phyloP scores from a whole-genome alignment of 192 early-diverging fungal species.

The Entomortierella lignicola region DNA sequence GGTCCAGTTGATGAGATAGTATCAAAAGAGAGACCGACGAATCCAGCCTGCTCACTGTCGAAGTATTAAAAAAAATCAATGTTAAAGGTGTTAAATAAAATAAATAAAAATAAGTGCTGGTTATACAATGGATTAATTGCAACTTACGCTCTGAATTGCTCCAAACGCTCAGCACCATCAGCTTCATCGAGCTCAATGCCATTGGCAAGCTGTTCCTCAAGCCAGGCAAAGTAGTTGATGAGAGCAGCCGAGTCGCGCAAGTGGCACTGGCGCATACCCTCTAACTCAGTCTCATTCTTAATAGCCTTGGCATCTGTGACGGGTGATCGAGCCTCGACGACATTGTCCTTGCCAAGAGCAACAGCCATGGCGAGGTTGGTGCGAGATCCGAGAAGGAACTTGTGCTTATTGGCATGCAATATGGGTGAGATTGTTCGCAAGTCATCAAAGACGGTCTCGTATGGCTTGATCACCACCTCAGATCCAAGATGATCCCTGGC shows the following conservation, averaged over 20 bases:
- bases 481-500: conserved; percentile 71
- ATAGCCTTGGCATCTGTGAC: conserved; percentile 88
- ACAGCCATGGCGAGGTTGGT: conserved; percentile 50
- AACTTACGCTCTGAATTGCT: conserved; percentile 74
- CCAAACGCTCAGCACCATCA: conserved; percentile 87
- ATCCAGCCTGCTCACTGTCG: conserved; percentile 79
- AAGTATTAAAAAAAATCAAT: too few species aligned
- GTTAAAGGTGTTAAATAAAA: neutral
- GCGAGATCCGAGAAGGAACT: conserved; percentile 37
- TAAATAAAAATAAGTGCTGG: conserved; percentile 1
- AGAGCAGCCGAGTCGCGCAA: conserved; percentile 91
- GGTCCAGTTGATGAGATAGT: conserved; percentile 96
- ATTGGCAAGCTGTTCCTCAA: conserved; percentile 87
- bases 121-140: neutral
- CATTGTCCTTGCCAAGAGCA: conserved; percentile 58
- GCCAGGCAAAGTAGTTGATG: conserved; percentile 88
- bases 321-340: conserved; percentile 72
- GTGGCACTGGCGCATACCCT: conserved; percentile 94
- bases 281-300: conserved; percentile 91
- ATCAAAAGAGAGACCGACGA: conserved; percentile 94
- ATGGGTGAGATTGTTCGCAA: conserved; percentile 56
- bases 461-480: conserved; percentile 75
- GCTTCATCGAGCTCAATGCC: conserved; percentile 83
- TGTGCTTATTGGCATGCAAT: conserved; percentile 54
- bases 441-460: conserved; percentile 83